Conservation (phyloP, 331 rosid genomes). For the Rosa hybrid region DNA sequence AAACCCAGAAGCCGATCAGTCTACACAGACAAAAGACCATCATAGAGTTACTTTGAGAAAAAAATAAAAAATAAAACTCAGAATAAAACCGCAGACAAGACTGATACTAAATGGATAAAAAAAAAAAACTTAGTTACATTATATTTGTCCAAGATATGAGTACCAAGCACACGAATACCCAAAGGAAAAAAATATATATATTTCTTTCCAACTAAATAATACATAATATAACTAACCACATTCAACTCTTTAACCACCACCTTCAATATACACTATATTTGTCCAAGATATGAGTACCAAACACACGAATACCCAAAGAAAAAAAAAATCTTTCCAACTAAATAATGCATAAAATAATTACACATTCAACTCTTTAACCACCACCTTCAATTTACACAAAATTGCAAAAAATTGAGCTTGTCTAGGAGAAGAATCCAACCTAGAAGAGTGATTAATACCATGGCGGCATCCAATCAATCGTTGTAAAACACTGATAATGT, state of each 20-base stretch:
- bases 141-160: neutral
- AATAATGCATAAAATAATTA: neutral
- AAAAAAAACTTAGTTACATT: neutral
- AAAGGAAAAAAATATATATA: neutral
- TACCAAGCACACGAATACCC: neutral
- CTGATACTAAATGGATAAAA: neutral
- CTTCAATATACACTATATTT: neutral
- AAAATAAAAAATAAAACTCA: neutral
- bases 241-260: neutral
- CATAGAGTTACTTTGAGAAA: constrained; percentile 18
- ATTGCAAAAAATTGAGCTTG: neutral
- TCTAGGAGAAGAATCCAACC: neutral
- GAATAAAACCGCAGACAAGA: neutral
- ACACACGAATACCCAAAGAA: neutral
- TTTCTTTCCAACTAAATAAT: neutral
- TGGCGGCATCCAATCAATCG: neutral
- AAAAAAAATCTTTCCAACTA: neutral
- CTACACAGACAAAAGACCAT: constrained; percentile 40
- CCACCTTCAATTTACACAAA: neutral
- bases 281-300: neutral
- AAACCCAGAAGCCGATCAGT: constrained; percentile 74
- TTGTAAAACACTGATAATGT: neutral
- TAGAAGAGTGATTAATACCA: neutral
- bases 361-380: neutral
- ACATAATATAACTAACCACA: neutral